Base-by-base conservation (phyloP, 345 rosid species). In the Gossypium longicalyx region DNA sequence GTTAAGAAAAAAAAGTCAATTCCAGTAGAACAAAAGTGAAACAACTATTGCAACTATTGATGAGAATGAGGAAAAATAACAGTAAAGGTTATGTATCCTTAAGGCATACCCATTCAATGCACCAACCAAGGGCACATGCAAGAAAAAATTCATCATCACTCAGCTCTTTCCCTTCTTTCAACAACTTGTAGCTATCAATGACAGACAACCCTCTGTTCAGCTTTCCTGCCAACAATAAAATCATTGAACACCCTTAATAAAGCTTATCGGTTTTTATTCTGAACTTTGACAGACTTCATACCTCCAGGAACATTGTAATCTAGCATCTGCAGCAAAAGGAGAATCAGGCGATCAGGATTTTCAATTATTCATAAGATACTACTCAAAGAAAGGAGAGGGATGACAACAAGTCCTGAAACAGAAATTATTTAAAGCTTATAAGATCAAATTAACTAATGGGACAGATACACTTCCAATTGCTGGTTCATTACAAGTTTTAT, bases 291-390 rank as follows among this genome's bases (percentile, higher is more conserved):
- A 16, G n/a, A n/a, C 27, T 57, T 71, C 45, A 69, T 56, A 92
- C 97, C 97, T 84, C 99, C 98, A 29, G 90, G 92, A 44, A 93
- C 99, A 76, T 87, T 93, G 86, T 95, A 93, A 68, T 90, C 94
- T 80, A 93, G 75, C 98, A 95, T 93, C 99, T 95, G 88, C 83
- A 69, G 51, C 45, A 69, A 69, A 7, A 51, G 60, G 25, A 27
- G 72, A 69, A 69, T 27, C 3, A 51, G 44, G 29, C 9, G 3
- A 13, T 51, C 59, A 69, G 17, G 60, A 51, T 29, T 51, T 17
- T 27, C 45, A 27, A 17, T 29, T 25, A 68, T 17, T 2, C 43
- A 23, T 43, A 65, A 9, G 6, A 12, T 29, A 53, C 12, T 56
- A 19, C 45, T 3, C 19, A 3, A 17, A 43, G 9, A 11, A 66